Percentiles rank a stretch among this genome's conserved stretches.
phyloP scores from a whole-genome alignment of 495 filamentous ascomycete genomes.

The Talaromyces trachyspermus region DNA sequence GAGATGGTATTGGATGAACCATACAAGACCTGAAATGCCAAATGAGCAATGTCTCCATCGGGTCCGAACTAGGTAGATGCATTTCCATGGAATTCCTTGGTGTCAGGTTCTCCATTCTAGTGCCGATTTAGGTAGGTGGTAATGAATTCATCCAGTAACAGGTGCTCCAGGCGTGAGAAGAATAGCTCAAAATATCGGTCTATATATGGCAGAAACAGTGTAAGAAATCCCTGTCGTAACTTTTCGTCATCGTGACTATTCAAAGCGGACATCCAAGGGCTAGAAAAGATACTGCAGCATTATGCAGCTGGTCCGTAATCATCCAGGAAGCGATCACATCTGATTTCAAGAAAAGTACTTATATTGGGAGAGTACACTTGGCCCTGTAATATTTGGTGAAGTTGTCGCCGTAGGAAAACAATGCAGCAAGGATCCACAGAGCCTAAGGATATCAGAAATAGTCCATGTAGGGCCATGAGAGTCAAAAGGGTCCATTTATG shows the following conservation, averaged over 20 bases:
- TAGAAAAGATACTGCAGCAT: constrained; percentile 3
- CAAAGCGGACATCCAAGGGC: neutral
- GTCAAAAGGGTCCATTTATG: neutral
- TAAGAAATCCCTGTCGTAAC: too few species aligned
- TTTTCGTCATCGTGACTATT: too few species aligned
- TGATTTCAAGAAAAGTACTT: neutral
- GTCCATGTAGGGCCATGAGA: neutral
- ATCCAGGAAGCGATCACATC: neutral
- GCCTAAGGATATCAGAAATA: constrained; percentile 2
- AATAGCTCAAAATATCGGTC: too few species aligned
- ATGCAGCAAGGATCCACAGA: neutral
- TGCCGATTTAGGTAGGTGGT: too few species aligned
- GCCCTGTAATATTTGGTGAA: neutral
- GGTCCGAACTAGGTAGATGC: too few species aligned
- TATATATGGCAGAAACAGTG: too few species aligned
- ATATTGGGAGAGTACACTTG: too few species aligned
- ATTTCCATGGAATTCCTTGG: too few species aligned
- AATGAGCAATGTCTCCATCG: neutral
- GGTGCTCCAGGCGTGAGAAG: too few species aligned
- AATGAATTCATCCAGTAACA: too few species aligned
- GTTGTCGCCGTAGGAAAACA: neutral
- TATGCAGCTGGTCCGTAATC: neutral
- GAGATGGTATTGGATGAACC: neutral
- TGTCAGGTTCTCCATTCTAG: too few species aligned
- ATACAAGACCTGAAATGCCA: neutral